Base-by-base conservation (phyloP, 1,284 basidiomycete species). In the Puccinia polysora region DNA sequence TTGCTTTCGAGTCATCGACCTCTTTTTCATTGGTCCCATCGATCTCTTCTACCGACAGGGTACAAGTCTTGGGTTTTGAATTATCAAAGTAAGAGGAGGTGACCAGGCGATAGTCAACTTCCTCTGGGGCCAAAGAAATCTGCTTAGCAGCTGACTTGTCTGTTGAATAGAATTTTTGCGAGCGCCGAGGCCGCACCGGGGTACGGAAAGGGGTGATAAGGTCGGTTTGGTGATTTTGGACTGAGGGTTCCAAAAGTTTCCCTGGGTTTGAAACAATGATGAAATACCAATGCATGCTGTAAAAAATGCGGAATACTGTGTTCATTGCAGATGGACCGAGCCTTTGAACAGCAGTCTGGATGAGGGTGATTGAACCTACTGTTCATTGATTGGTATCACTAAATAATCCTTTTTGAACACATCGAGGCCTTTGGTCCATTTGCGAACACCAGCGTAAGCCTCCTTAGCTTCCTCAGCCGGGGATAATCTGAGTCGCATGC, bases 321-420 rank as follows among this genome's bases (percentile, higher is more conserved):
- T 18, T 25, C 20, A 1, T 20, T n/a, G 5, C 8, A 23, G 7
- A 25, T 23, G 2, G 40, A 58, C 12, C 56, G 28, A n/a, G 36
- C 30, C 25, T 14, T 6, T 56, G 32, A 32, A 14, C 36, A 23
- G 14, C 6, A 7, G 8, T 5, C 36, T 38, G 56, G 18, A 70
- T 14, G 12, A 38, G 14, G 2, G 3, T 0, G 12, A 50, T 15
- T 56, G 0, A 32, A 80, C 86, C 70, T 79, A 94, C 89, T 93
- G 84, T 80, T 98, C 96, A 78, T 98, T 97, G 81, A 99, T 96
- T 0, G 96, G 96, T 1, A 99, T 85, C 52, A 99, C 86, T 74
- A 99, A 84, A 77, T 89, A 96, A 77, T 89, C 88, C 83, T 97
- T 97, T 74, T 84, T 81, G 80, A 98, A 99, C 18, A 98, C 80